These are phyloP conservation scores for Amanita fuliginea DNA, from an alignment of 768 basidiomycete species.

Conservation along the genomic window DNA sequence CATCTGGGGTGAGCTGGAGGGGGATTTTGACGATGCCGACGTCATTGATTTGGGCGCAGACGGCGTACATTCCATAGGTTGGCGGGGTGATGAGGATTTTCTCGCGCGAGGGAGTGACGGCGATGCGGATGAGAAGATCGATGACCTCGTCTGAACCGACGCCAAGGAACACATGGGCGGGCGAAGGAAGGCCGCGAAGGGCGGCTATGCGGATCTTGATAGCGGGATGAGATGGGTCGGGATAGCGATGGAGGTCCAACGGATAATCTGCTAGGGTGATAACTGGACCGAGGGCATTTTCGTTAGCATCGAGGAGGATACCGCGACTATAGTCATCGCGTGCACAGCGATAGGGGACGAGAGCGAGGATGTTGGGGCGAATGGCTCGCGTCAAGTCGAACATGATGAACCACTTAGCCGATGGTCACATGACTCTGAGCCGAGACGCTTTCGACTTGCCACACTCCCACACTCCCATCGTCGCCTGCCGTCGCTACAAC, in stretches of 20 bases:
- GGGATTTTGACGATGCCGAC: slow-evolving; percentile 70
- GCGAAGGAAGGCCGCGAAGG: slow-evolving; percentile 55
- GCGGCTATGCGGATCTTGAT: slow-evolving; percentile 71
- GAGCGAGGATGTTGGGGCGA: slow-evolving; percentile 85
- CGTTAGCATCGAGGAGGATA: slow-evolving; percentile 94
- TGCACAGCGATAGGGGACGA: slow-evolving; percentile 92
- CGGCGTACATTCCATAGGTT: slow-evolving; percentile 96
- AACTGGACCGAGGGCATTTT: slow-evolving; percentile 88
- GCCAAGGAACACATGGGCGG: slow-evolving; percentile 78
- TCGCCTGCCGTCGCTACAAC: slow-evolving; percentile 79
- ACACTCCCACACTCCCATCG: slow-evolving; percentile 75
- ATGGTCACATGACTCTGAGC: no score
- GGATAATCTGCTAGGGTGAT: slow-evolving; percentile 25
- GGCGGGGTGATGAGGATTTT: slow-evolving; percentile 86
- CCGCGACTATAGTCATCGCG: slow-evolving; percentile 91
- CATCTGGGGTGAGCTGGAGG: slow-evolving; percentile 42
- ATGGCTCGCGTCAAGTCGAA: slow-evolving; percentile 33
- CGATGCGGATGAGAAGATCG: slow-evolving; percentile 86
- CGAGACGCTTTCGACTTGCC: slow-evolving; percentile 36
- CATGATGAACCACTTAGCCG: no score
- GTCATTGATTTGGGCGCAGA: slow-evolving; percentile 94
- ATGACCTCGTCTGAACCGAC: slow-evolving; percentile 97
- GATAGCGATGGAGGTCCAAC: slow-evolving; percentile 75
- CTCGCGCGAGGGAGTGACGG: slow-evolving; percentile 70
- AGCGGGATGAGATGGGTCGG: slow-evolving; percentile 75